Evolutionary conservation across 495 filamentous ascomycete genomes (phyloP), one percentile per base, ranked within the genome.

Genomic region (Amphirosellinia nigrospora): DNA sequence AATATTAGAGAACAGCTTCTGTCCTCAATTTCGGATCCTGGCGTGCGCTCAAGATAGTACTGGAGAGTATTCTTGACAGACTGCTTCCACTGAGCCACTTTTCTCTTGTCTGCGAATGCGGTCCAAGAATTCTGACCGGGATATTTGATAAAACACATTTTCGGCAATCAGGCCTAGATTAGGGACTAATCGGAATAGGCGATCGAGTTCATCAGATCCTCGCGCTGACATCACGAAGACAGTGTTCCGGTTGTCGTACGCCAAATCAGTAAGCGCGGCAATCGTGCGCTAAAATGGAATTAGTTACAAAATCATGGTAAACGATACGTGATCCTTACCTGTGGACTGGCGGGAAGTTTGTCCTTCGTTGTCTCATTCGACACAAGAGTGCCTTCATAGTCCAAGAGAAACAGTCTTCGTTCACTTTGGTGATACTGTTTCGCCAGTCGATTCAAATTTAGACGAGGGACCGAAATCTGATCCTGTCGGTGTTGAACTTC

Each of bases 151-250:
- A 94, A 98, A 74, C 92, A 97, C 94, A 77, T 96, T 97, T 79
- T 98, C 94, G 15, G 94, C 93, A 71, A 97, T 95, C 19, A 97
- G 83, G 2, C 94, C 94, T 2, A 97, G 83, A 58, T 90, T 88
- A 23, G 90, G 88, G 4, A 96, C 90, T 56, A 89, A 84, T 34
- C 88, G 88, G 85, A 98, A 97, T 10, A 96, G 82, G 0, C 88
- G 86, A 70, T 97, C 94, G 48, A 98, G 90, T 75, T 98, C 93
- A 75, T 97, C 92, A 0, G 93, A 90, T 74, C 89, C 89, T 32
- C 93, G 88, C 16, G 92, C 89, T 48, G 92, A 95, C 94, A 96
- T 97, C 68, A 98, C 89, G 73, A 97, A 98, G 39, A 98, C 90
- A n/a, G 90, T 87, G 74, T 97, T 98, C 30, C 82, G 85, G 0